Evolutionary conservation across 257 asterid species (phyloP).

Genomic region (Hygrophila difformis): DNA sequence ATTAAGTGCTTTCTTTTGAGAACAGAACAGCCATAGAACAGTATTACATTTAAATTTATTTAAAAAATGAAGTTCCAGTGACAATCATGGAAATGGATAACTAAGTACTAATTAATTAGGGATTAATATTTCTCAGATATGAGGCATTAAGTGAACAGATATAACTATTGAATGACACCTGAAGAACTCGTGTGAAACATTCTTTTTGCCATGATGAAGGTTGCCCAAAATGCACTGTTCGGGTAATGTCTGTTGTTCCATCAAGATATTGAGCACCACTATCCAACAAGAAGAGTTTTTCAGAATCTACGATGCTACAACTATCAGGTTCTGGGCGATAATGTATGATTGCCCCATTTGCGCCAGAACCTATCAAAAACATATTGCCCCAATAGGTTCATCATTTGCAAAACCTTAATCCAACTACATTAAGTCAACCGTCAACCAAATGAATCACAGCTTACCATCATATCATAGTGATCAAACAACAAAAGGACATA

Average conservation of each 20-base stretch:
- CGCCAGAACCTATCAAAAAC: conserved; percentile 69
- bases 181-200: conserved; percentile 91
- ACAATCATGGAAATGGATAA: conserved; percentile 4
- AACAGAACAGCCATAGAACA: too few relatives aligned
- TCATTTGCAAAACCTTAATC: too few relatives aligned
- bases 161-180: conserved; percentile 39
- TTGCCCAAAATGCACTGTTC: conserved; percentile 90
- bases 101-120: not conserved
- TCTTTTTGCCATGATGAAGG: conserved; percentile 83
- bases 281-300: conserved; percentile 81
- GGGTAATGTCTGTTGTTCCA: conserved; percentile 92
- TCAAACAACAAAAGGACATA: too few relatives aligned
- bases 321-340: conserved; percentile 73
- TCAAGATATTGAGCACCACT: conserved; percentile 96
- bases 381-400: conserved; percentile 15
- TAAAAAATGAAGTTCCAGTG: too few relatives aligned
- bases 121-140: not conserved
- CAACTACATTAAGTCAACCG: too few relatives aligned
- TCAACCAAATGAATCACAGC: too few relatives aligned
- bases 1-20: too few relatives aligned
- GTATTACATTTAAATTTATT: too few relatives aligned
- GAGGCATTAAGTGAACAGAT: not conserved
- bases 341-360: conserved; percentile 96
- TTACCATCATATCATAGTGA: too few relatives aligned
- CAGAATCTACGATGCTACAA: conserved; percentile 65